Evolutionary conservation across 2,329 filamentous ascomycete species (phyloP), one percentile per base, ranked within the genome.

Genomic region (Chrysoporthe cubensis): DNA sequence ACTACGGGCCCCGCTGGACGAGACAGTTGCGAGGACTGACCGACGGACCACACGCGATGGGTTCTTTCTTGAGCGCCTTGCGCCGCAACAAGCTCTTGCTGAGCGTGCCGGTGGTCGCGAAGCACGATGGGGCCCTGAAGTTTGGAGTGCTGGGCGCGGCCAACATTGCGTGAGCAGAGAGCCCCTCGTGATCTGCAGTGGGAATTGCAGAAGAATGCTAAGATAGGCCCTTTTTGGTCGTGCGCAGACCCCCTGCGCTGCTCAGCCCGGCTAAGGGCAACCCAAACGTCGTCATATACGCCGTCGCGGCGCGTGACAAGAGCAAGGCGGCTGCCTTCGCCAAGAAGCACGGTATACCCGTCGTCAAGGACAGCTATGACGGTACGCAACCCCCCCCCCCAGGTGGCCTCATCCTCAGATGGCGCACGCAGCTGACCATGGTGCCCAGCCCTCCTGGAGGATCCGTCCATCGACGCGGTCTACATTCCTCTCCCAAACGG

Each of bases 231-330:
- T 5, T 37, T 32, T 16, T 16, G 32, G 7, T 2, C 2, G 4
- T 40, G 3, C 18, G 18, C 68, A 82, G 79, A 9, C 80, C 81
- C 0, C 64, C 75, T 18, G 79, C 80, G 14, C 71, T 87, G 21
- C 81, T 88, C 46, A 73, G 68, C 2, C 85, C 86, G 0, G 85
- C 85, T 16, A 82, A 78, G 69, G 80, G 79, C 3, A 86, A 89
- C 71, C 78, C 85, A 0, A 84, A 86, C 50, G 82, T 88, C 16
- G 77, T 87, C 14, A 69, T 89, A 14, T 79, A 82, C 9, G 83
- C 81, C 4, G 80, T 89, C 1, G 84, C 86, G 2, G 84, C 85
- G 2, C 79, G 86, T 4, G 81, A 86, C 73, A 76, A 72, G 43
- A 74, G 73, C 4, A 82, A 78, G 62, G 87, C 86, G 0, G 75